Percentiles rank a stretch among this genome's conserved stretches.
phyloP scores from a whole-genome alignment of 306 rosid species.

The Medicago lupulina region DNA sequence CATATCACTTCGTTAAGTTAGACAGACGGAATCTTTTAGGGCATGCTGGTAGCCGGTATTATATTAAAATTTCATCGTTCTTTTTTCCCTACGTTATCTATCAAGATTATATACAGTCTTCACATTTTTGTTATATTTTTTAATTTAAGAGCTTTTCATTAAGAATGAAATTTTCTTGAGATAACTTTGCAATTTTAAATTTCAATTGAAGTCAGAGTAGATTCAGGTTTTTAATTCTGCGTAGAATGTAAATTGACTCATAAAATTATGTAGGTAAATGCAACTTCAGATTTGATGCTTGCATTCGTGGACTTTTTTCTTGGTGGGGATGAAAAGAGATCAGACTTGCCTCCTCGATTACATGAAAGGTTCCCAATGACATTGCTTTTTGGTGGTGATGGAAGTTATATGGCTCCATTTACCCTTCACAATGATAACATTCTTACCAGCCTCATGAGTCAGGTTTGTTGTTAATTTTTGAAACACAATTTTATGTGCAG shows the following conservation, averaged over 20 bases:
- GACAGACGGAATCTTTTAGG: background rate
- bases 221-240: slow-evolving; percentile 8
- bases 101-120: slow-evolving; percentile 13
- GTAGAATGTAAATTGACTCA: slow-evolving; percentile 33
- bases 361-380: slow-evolving; percentile 81
- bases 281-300: slow-evolving; percentile 96
- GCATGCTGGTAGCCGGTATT: slow-evolving; percentile 25
- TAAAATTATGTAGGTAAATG: slow-evolving; percentile 73
- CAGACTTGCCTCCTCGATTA: slow-evolving; percentile 91
- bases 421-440: slow-evolving; percentile 86
- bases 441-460: slow-evolving; percentile 96
- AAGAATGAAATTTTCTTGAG: slow-evolving; percentile 29
- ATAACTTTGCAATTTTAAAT: slow-evolving; percentile 21
- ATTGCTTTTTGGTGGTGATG: slow-evolving; percentile 95
- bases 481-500: slow-evolving; percentile 20
- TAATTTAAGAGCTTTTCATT: slow-evolving; percentile 4
- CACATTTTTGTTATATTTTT: slow-evolving; percentile 22
- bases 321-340: slow-evolving; percentile 98
- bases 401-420: slow-evolving; percentile 96
- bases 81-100: slow-evolving; percentile 17
- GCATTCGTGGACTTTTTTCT: slow-evolving; percentile 94
- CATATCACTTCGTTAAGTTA: slow-evolving; percentile 20
- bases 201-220: slow-evolving; percentile 25
- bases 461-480: slow-evolving; percentile 66
- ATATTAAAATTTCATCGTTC: slow-evolving; percentile 12